Base-by-base conservation (phyloP, 192 early-diverging fungal genomes). In the Gaertneriomyces sp. region DNA sequence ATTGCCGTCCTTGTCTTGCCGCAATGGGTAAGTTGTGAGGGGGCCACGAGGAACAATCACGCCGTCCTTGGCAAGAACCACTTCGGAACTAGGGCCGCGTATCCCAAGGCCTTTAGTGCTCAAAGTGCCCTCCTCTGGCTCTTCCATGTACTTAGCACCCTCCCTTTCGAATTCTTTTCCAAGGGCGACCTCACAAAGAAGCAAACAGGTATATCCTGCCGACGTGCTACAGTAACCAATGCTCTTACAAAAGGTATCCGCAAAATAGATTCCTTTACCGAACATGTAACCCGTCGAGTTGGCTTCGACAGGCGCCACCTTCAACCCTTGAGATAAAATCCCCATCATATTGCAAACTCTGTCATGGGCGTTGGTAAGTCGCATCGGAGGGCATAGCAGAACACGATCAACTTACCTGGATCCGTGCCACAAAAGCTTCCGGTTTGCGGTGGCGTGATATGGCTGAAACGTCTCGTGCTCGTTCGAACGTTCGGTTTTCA, bases 231-330 rank as follows among this genome's bases (percentile, higher is more conserved):
- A 33, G 73, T 91, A 91, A 38, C 71, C 70, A 40, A 80, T 72
- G 1, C 81, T 81, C 68, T 91, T 91, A 12, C 60, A 66, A 49
- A 78, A 83, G 59, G 73, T 75, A 68, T 91, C 89, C 2, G 86
- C 90, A 70, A 92, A 92, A 54, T 91, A 91, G 6, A 90, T 76
- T 7, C 87, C 89, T 42, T 88, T 88, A 60, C 89, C 90, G 65
- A 91, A 87, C 83, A 89, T 86, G 60, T 87, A 85, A 39, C 89
- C 63, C 4, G 72, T 79, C 8, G 61, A 70, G 3, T 83, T 77
- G 6, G 81, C 87, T 45, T 87, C 82, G 14, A 81, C 70, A 17
- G 87, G 87, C 3, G 87, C 88, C 54, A 82, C 69, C 53, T 39
- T 45, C 16, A 81, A 61, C 8, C 71, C 87, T 50, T 85, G 79